Conservation (phyloP, 257 asterid species). For the Henckelia pumila region DNA sequence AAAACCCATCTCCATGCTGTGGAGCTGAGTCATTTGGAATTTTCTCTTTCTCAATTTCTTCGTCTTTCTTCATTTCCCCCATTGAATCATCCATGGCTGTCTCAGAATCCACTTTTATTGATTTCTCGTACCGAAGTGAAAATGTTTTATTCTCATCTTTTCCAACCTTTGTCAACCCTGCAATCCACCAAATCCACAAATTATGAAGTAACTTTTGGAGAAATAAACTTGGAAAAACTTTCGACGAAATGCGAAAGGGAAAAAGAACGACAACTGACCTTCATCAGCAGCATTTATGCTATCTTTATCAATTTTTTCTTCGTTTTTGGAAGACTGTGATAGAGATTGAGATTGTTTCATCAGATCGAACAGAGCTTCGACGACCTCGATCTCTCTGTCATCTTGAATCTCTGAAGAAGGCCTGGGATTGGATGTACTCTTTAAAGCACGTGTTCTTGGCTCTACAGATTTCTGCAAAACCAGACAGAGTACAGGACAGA, state of each 20-base stretch:
- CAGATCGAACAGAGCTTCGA: conserved; percentile 73
- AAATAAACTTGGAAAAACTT: conserved; percentile 14
- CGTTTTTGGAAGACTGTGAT: conserved; percentile 31
- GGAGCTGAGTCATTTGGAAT: conserved; percentile 35
- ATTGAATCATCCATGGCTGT: conserved; percentile 31
- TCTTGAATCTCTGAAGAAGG: conserved; percentile 37
- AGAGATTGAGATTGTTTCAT: conserved; percentile 51
- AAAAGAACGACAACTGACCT: conserved; percentile 24
- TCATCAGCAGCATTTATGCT: conserved; percentile 21
- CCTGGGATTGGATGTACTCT: conserved; percentile 25
- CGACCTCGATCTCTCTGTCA: conserved; percentile 69
- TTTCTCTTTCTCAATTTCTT: conserved; percentile 38
- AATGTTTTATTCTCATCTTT: conserved; percentile 34
- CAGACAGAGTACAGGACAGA: background rate
- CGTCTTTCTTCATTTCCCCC: conserved; percentile 29
- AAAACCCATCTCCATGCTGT: conserved; percentile 37
- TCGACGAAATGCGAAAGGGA: conserved; percentile 3
- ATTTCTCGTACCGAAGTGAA: conserved; percentile 33
- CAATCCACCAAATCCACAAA: conserved; percentile 40
- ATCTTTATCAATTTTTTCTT: conserved; percentile 30
- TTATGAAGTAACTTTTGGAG: conserved; percentile 18
- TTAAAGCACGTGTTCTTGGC: conserved; percentile 29
- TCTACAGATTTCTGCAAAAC: conserved; percentile 40
- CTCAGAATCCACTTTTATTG: conserved; percentile 31
- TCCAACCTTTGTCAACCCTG: conserved; percentile 40